A percentile compares a stretch with the other conserved stretches of the same genome.
Conservation (phyloP, 495 filamentous ascomycete genomes). For the Penicillium coffeae region DNA sequence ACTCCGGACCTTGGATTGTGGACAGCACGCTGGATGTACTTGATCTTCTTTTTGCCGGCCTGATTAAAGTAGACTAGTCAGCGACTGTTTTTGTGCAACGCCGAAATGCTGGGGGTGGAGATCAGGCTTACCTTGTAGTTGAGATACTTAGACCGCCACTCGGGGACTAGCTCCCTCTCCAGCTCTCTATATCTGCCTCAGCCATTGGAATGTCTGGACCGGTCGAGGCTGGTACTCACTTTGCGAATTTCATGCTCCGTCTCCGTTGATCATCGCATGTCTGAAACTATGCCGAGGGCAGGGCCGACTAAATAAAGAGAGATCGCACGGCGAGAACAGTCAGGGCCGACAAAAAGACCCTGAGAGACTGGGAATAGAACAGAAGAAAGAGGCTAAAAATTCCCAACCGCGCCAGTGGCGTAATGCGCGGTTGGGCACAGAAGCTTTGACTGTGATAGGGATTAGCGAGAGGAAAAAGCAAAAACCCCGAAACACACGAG, state of each 20-base stretch:
- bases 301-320: constrained; percentile 1
- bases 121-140: constrained; percentile 69
- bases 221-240: constrained; percentile 36
- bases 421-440: neutral
- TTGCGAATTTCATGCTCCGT: constrained; percentile 59
- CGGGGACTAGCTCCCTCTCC: constrained; percentile 81
- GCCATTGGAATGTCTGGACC: constrained; percentile 14
- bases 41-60: constrained; percentile 86
- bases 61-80: constrained; percentile 20
- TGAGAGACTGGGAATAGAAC: neutral
- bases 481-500: neutral
- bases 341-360: too few relatives aligned
- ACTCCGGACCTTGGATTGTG: constrained; percentile 55
- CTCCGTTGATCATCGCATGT: constrained; percentile 20
- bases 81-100: neutral
- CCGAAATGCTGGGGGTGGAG: neutral
- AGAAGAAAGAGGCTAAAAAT: neutral
- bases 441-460: neutral
- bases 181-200: constrained; percentile 57
- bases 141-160: constrained; percentile 90
- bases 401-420: neutral
- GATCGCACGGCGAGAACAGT: too few relatives aligned
- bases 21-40: constrained; percentile 68
- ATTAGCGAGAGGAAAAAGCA: neutral
- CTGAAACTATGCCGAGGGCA: constrained; percentile 2